Evolutionary conservation across 768 basidiomycete genomes (phyloP).

Genomic region (Leccinellum luteum): DNA sequence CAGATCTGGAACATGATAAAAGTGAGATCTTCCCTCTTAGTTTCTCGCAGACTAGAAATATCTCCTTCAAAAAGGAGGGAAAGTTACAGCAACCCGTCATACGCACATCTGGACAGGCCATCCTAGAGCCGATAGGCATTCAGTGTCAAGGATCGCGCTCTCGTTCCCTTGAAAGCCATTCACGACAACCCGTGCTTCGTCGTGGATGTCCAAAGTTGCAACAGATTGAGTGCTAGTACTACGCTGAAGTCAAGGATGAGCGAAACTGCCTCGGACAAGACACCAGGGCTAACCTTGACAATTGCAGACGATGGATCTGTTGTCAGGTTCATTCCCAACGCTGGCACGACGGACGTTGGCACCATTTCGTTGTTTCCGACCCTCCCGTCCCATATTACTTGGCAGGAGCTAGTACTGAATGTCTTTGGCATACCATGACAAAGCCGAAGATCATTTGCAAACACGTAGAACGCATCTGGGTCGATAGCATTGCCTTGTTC

Average conservation of each 20-base stretch:
- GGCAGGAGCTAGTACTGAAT: conserved; percentile 39
- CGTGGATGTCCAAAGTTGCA: conserved; percentile 27
- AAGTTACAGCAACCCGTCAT: not conserved
- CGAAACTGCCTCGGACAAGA: not conserved
- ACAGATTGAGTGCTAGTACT: not conserved
- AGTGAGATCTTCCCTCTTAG: conserved; percentile 73
- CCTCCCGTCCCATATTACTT: conserved; percentile 54
- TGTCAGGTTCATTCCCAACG: not conserved
- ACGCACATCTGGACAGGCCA: conserved; percentile 71
- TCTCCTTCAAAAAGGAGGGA: not conserved
- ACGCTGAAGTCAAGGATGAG: conserved; percentile 8
- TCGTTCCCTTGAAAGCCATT: conserved; percentile 35
- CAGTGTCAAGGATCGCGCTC: conserved; percentile 38
- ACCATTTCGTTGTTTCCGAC: conserved; percentile 4
- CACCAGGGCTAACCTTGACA: conserved; percentile 1
- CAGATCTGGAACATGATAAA: conserved; percentile 80
- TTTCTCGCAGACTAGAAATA: conserved; percentile 57
- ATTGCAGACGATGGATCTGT: not conserved
- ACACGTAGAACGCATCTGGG: conserved; percentile 43
- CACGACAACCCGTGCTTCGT: conserved; percentile 26
- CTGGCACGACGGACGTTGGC: not conserved
- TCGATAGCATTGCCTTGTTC: conserved; percentile 46
- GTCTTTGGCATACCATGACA: conserved; percentile 51
- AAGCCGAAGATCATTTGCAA: conserved; percentile 49
- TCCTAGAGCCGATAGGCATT: conserved; percentile 60